These are phyloP conservation scores for Acer negundo DNA, from an alignment of 345 rosid genomes.

Conservation along the genomic window DNA sequence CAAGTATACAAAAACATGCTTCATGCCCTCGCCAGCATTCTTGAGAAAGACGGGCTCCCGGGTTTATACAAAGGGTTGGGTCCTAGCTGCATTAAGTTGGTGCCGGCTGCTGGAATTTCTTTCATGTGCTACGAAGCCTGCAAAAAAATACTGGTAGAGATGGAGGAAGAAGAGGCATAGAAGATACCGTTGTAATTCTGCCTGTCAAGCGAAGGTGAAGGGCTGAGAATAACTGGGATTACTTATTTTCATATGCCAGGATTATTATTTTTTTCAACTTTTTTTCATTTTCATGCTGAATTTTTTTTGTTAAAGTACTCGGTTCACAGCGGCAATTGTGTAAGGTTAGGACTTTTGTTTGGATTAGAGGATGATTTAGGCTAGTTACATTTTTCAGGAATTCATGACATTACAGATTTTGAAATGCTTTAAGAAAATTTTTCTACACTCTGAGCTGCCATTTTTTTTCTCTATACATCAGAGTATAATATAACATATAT, in stretches of 20 bases:
- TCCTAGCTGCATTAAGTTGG: slow-evolving; percentile 94
- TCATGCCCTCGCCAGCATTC: slow-evolving; percentile 80
- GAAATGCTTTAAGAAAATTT: background rate
- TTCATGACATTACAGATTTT: background rate
- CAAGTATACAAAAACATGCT: slow-evolving; percentile 82
- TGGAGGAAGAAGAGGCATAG: slow-evolving; percentile 54
- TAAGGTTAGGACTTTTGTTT: background rate
- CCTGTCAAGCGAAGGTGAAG: background rate
- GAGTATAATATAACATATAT: too few relatives aligned
- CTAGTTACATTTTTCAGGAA: background rate
- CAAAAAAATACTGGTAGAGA: slow-evolving; percentile 78
- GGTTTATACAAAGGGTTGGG: slow-evolving; percentile 93
- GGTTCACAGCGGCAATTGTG: background rate
- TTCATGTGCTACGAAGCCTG: slow-evolving; percentile 99
- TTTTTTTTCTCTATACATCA: background rate
- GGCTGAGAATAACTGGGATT: background rate
- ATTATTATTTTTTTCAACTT: background rate
- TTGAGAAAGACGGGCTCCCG: slow-evolving; percentile 73
- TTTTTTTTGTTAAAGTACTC: slow-evolving; percentile 8
- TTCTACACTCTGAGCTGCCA: background rate
- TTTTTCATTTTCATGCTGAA: background rate
- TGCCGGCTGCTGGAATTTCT: slow-evolving; percentile 97
- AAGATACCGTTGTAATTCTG: background rate
- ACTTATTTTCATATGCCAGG: background rate
- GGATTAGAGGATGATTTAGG: background rate